These are phyloP conservation scores for Xylariaceae sp. DNA, from an alignment of 2,329 filamentous ascomycete genomes.

Conservation along the genomic window DNA sequence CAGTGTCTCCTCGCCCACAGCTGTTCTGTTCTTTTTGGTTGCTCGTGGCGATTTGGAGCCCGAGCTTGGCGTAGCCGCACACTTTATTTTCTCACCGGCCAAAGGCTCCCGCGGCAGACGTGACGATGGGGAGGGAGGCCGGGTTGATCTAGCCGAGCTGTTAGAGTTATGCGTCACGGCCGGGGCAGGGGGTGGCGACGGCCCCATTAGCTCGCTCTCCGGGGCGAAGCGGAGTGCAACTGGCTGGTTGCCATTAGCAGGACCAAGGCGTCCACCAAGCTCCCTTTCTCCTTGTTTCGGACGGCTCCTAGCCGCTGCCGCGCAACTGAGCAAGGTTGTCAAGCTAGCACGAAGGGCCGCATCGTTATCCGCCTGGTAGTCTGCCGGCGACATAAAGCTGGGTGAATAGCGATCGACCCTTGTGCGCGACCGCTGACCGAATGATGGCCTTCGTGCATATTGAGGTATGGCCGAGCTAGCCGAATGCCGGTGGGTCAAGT, in stretches of 20 bases:
- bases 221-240: constrained; percentile 55
- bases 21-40: constrained; percentile 55
- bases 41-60: constrained; percentile 39
- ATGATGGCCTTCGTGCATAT: constrained; percentile 45
- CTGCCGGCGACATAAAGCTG: constrained; percentile 67
- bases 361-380: constrained; percentile 82
- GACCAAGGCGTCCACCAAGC: constrained; percentile 34
- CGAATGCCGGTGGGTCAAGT: constrained; percentile 45
- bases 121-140: constrained; percentile 7
- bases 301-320: constrained; percentile 78
- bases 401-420: constrained; percentile 41
- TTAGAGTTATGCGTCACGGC: constrained; percentile 14
- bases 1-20: constrained; percentile 35
- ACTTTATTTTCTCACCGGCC: constrained; percentile 44
- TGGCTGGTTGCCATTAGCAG: constrained; percentile 46
- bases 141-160: constrained; percentile 14
- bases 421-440: constrained; percentile 43
- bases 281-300: constrained; percentile 55
- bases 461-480: constrained; percentile 43
- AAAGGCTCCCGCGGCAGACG: constrained; percentile 18
- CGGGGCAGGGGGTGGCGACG: constrained; percentile 26
- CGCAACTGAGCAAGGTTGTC: constrained; percentile 93
- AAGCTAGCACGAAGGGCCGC: constrained; percentile 86
- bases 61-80: constrained; percentile 36
- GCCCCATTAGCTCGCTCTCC: constrained; percentile 52